Evolutionary conservation across 2,329 filamentous ascomycete genomes (phyloP).

Genomic region (Diaporthe sp.): DNA sequence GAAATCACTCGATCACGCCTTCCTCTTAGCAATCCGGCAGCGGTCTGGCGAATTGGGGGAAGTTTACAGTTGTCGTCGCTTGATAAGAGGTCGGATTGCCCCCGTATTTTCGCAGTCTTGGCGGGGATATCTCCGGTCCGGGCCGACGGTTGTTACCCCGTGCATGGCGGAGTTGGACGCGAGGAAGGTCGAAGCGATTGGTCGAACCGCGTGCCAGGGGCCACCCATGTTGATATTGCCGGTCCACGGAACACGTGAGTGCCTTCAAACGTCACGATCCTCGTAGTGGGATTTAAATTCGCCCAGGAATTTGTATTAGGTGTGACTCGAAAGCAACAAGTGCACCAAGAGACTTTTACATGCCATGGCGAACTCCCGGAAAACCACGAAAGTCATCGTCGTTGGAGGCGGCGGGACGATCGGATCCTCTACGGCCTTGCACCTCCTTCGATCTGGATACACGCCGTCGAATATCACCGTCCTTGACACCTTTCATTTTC

Average conservation of each 20-base stretch:
- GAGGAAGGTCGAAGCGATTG: conserved; percentile 33
- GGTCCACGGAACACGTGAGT: conserved; percentile 22
- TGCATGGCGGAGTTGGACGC: background rate
- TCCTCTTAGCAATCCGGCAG: background rate
- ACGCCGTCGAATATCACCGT: conserved; percentile 58
- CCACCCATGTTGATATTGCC: background rate
- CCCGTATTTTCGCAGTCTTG: conserved; percentile 20
- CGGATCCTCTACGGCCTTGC: conserved; percentile 60
- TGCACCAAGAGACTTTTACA: background rate
- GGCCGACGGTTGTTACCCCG: conserved; percentile 5
- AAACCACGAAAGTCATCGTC: conserved; percentile 50
- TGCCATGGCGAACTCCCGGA: conserved; percentile 43
- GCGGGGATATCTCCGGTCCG: conserved; percentile 31
- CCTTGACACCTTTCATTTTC: conserved; percentile 59
- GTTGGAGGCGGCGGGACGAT: conserved; percentile 63
- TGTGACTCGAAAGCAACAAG: background rate
- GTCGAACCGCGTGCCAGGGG: background rate
- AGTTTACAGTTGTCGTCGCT: background rate
- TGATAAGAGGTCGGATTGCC: conserved; percentile 31
- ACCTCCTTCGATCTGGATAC: conserved; percentile 58
- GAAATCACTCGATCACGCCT: no score
- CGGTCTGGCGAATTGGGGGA: background rate
- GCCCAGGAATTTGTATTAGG: background rate
- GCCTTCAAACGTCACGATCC: background rate
- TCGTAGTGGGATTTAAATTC: background rate